Evolutionary conservation across 805 yeast genomes (phyloP).

Genomic region (Lachancea lanzarotensis): DNA sequence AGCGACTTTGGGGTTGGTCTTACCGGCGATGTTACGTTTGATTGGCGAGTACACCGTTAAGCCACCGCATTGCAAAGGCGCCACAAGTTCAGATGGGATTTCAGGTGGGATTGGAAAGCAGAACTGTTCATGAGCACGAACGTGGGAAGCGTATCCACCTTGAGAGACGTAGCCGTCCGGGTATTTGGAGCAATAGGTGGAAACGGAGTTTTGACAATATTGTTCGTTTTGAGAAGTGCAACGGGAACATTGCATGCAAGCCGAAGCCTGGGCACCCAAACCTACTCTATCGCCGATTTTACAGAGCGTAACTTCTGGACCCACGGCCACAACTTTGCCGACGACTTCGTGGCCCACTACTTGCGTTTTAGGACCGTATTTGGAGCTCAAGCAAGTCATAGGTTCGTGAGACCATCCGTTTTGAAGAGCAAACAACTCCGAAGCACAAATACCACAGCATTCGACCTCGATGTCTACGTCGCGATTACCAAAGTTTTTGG

Average conservation of each 20-base stretch:
- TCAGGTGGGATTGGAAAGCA: slow-evolving; percentile 57
- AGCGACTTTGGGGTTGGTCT: slow-evolving; percentile 37
- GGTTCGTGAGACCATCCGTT: slow-evolving; percentile 43
- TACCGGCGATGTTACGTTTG: slow-evolving; percentile 34
- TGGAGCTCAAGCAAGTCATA: slow-evolving; percentile 5
- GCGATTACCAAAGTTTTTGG: slow-evolving; percentile 37
- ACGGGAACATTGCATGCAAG: slow-evolving; percentile 57
- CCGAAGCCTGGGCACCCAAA: slow-evolving; percentile 61
- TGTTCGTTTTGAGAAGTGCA: slow-evolving; percentile 51
- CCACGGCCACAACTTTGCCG: slow-evolving; percentile 49
- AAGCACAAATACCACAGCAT: slow-evolving; percentile 58
- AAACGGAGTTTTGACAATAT: slow-evolving; percentile 44
- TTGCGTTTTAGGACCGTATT: slow-evolving; percentile 25
- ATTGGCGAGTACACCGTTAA: slow-evolving; percentile 66
- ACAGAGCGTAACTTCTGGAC: slow-evolving; percentile 30
- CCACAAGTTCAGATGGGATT: slow-evolving; percentile 48
- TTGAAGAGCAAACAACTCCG: slow-evolving; percentile 36
- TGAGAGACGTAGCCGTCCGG: slow-evolving; percentile 44
- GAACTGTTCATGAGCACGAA: slow-evolving; percentile 57
- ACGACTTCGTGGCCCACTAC: slow-evolving; percentile 59
- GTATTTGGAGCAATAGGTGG: slow-evolving; percentile 48
- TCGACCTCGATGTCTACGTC: slow-evolving; percentile 52
- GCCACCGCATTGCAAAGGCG: slow-evolving; percentile 76
- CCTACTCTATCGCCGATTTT: slow-evolving; percentile 70
- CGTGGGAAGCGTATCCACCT: slow-evolving; percentile 67